Evolutionary conservation across 768 basidiomycete genomes (phyloP), one percentile per base, ranked within the genome.

Genomic region (Suillus alpinus): DNA sequence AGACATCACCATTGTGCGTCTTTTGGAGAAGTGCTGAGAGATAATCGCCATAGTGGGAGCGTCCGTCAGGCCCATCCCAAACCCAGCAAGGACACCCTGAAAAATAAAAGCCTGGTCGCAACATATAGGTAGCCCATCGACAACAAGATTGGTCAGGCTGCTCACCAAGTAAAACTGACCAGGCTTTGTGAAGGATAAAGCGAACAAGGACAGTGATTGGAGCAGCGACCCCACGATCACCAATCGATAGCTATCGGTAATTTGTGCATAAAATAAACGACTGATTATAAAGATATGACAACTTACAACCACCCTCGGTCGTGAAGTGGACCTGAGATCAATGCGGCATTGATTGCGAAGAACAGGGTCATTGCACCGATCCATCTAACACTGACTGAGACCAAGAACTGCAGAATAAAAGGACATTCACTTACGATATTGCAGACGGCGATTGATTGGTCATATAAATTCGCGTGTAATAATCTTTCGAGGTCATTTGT

Each of bases 251-350:
- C 40, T 64, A 39, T 12, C 0, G 2, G n/a, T 6, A 6, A 53
- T 36, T 20, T 14, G 51, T 14, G 20, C 23, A 26, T 13, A 26
- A 1, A 18, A 49, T 20, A 9, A 16, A 53, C n/a, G 9, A 23
- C 4, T 16, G 20, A 23, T 4, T 23, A 20, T 51, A n/a, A 16
- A 16, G 1, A 53, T 36, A 4, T 23, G 40, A 31, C 3, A 18
- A 57, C 73, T 59, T 63, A 77, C 77, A 80, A 81, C 68, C 79
- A 78, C 56, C 82, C 82, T 23, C 70, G 68, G 52, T 83, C 81
- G 61, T 79, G 79, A 1, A 75, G 73, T 56, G 75, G 71, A 5
- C 81, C 81, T 6, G 76, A 69, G 40, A 81, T 59, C 14, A 80
- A 62, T 2, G 79, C 77, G 43, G 69, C 67, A 1, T 72, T 70